These are phyloP conservation scores for Spirogloea muscicola DNA, from an alignment of 139 green algal species.

Conservation along the genomic window DNA sequence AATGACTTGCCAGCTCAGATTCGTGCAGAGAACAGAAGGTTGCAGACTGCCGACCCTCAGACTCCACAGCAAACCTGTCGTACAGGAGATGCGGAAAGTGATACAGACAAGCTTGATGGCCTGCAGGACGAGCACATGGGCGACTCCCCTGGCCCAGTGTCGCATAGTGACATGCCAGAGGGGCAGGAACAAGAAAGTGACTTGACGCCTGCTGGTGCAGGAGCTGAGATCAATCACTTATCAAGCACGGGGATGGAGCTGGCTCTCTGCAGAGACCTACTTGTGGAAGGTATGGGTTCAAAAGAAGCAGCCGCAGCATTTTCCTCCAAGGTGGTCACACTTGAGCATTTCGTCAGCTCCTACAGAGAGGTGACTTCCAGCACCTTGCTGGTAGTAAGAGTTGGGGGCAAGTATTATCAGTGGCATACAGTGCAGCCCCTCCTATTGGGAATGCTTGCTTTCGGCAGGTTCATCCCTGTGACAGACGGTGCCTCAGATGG, in stretches of 20 bases:
- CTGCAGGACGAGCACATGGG: no score
- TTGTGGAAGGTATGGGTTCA: constrained; percentile 24
- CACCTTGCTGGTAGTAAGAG: constrained; percentile 23
- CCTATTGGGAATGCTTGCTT: constrained; percentile 36
- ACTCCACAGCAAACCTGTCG: no score
- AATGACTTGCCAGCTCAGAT: no score
- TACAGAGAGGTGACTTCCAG: constrained; percentile 2
- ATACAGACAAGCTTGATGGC: no score
- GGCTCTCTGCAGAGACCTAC: constrained; percentile 34
- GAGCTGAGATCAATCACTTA: no score
- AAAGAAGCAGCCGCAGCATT: constrained; percentile 29
- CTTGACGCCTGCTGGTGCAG: no score
- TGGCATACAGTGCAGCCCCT: constrained; percentile 18
- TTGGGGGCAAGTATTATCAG: constrained; percentile 41
- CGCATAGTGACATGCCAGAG: no score
- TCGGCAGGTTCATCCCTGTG: constrained; percentile 25
- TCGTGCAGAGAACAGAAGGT: no score
- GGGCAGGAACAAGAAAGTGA: no score
- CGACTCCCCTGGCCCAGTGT: no score
- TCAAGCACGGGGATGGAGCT: constrained; percentile 42
- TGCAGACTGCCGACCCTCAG: no score
- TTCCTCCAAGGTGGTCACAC: not conserved
- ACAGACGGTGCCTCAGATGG: constrained; percentile 17
- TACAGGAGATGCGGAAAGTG: no score
- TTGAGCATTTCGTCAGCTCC: constrained; percentile 22